Evolutionary conservation across 2,329 filamentous ascomycete genomes (phyloP).

Genomic region (Botryotinia convoluta): DNA sequence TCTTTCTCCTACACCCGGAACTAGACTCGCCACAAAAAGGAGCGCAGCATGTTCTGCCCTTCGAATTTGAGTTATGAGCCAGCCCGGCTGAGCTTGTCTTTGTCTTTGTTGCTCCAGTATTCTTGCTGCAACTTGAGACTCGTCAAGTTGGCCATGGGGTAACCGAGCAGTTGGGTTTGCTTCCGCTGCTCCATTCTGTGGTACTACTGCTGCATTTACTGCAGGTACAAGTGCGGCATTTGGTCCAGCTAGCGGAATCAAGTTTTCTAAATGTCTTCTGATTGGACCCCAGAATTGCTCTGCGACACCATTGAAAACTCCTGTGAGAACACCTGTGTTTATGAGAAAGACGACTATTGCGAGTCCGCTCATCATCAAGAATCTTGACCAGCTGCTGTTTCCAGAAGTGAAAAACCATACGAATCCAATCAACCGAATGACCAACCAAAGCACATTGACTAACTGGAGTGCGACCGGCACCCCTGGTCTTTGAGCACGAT

Average conservation of each 20-base stretch:
- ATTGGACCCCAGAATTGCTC: constrained; percentile 57
- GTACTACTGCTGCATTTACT: constrained; percentile 37
- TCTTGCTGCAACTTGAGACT: constrained; percentile 52
- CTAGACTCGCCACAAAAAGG: constrained; percentile 64
- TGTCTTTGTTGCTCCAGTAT: constrained; percentile 48
- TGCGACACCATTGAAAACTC: constrained; percentile 53
- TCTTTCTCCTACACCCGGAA: constrained; percentile 62
- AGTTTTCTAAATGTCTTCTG: constrained; percentile 56
- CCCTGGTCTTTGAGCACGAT: constrained; percentile 11
- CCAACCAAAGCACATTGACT: constrained; percentile 52
- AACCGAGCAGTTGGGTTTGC: constrained; percentile 20
- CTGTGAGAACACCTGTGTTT: constrained; percentile 59
- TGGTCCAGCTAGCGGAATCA: constrained; percentile 54
- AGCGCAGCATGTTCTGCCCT: constrained; percentile 58
- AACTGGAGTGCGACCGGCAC: constrained; percentile 14
- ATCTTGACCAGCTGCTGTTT: constrained; percentile 57
- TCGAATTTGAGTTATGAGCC: constrained; percentile 51
- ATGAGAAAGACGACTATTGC: constrained; percentile 56
- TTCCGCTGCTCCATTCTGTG: constrained; percentile 28
- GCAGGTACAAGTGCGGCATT: constrained; percentile 36
- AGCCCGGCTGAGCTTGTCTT: constrained; percentile 45
- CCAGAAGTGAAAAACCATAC: constrained; percentile 64
- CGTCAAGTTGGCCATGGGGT: constrained; percentile 41
- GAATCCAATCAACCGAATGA: constrained; percentile 56
- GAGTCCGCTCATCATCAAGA: constrained; percentile 53